Evolutionary conservation across 768 basidiomycete species (phyloP).

Genomic region (Lepiota subincarnata): DNA sequence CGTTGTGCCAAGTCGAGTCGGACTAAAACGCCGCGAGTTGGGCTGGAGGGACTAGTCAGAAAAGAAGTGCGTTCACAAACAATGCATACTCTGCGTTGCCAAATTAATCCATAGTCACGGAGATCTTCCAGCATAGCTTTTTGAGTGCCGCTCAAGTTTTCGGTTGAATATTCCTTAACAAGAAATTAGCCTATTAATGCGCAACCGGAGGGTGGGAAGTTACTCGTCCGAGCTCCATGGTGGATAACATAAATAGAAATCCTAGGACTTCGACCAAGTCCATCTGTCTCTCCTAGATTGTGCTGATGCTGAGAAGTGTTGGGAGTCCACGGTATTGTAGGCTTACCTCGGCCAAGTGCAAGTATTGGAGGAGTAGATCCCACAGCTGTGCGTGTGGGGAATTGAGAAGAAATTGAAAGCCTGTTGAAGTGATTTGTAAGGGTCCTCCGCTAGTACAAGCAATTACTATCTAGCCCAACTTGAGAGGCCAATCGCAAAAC

Average conservation of each 20-base stretch:
- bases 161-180: slow-evolving; percentile 82
- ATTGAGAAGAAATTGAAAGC: slow-evolving; percentile 95
- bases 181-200: slow-evolving; percentile 14
- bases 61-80: slow-evolving; percentile 18
- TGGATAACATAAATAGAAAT: slow-evolving; percentile 96
- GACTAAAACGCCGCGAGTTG: slow-evolving; percentile 80
- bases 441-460: slow-evolving; percentile 41
- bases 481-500: slow-evolving; percentile 18
- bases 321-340: slow-evolving; percentile 13
- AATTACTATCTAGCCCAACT: slow-evolving; percentile 9
- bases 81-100: slow-evolving; percentile 67
- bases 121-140: slow-evolving; percentile 88
- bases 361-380: slow-evolving; percentile 89
- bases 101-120: slow-evolving; percentile 91
- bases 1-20: slow-evolving; percentile 92
- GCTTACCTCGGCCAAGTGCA: slow-evolving; percentile 78
- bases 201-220: slow-evolving; percentile 21
- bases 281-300: slow-evolving; percentile 72
- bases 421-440: slow-evolving; percentile 84
- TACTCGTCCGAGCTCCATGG: slow-evolving; percentile 90
- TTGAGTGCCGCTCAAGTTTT: slow-evolving; percentile 74
- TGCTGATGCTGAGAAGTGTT: slow-evolving; percentile 16
- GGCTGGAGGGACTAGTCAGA: slow-evolving; percentile 40
- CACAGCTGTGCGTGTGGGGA: slow-evolving; percentile 93
- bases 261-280: slow-evolving; percentile 91